Evolutionary conservation across 2,329 filamentous ascomycete genomes (phyloP).

Genomic region (Alternaria consortialis): DNA sequence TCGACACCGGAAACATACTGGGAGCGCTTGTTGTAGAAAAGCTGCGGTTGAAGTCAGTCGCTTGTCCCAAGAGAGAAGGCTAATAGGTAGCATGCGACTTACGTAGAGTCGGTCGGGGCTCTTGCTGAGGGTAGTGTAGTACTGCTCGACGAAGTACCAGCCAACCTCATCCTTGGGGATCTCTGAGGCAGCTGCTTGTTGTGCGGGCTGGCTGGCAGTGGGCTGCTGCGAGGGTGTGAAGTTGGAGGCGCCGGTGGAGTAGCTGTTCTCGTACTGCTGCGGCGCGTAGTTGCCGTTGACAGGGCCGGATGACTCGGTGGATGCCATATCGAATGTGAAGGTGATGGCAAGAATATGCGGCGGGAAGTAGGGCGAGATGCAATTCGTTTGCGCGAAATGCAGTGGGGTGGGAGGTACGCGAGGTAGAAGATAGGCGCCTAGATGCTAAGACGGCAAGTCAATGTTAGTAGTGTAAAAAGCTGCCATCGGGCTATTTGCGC

Average conservation of each 20-base stretch:
- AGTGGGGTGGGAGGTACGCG: conserved; percentile 8
- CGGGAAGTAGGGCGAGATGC: conserved; percentile 11
- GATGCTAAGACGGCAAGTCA: conserved; percentile 10
- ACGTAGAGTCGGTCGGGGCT: conserved; percentile 89
- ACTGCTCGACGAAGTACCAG: conserved; percentile 99
- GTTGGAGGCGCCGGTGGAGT: conserved; percentile 39
- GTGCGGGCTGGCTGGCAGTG: conserved; percentile 37
- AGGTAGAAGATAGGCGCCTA: conserved; percentile 12
- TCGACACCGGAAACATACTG: conserved; percentile 94
- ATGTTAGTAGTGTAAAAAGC: conserved; percentile 6
- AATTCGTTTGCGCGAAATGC: conserved; percentile 16
- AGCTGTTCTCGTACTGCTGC: conserved; percentile 54
- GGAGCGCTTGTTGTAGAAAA: conserved; percentile 96
- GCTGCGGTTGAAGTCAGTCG: conserved; percentile 53
- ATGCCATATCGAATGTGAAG: conserved; percentile 42
- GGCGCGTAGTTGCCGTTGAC: conserved; percentile 61
- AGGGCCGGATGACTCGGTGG: conserved; percentile 48
- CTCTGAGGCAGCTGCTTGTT: conserved; percentile 48
- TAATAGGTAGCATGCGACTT: conserved; percentile 29
- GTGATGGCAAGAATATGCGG: conserved; percentile 16
- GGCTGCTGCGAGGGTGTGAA: conserved; percentile 42
- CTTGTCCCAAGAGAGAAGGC: background rate
- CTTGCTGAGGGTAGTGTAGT: conserved; percentile 97
- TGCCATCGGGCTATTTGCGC: conserved; percentile 14
- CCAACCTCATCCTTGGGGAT: conserved; percentile 91